Percentiles rank a stretch among this genome's conserved stretches.
These are phyloP conservation scores for Coffea canephora DNA, from an alignment of 257 asterid genomes.

Conservation along the genomic window DNA sequence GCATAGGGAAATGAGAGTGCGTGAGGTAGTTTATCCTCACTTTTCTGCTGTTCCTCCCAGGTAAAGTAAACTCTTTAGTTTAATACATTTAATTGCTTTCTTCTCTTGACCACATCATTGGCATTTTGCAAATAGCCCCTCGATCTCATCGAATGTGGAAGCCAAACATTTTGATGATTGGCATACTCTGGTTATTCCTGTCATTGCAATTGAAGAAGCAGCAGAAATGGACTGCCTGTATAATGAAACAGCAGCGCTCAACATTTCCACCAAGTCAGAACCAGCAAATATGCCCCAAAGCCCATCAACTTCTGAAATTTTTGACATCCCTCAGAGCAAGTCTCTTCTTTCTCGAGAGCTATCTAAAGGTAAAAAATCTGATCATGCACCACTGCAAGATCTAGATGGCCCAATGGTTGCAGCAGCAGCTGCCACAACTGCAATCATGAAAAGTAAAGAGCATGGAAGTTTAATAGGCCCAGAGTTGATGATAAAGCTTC, in stretches of 20 bases:
- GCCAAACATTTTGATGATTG: constrained; percentile 27
- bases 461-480: constrained; percentile 33
- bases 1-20: constrained; percentile 24
- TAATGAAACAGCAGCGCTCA: constrained; percentile 12
- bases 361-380: constrained; percentile 15
- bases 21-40: constrained; percentile 30
- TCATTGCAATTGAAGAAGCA: constrained; percentile 39
- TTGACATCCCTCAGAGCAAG: not conserved
- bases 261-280: constrained; percentile 10
- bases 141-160: constrained; percentile 13
- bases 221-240: constrained; percentile 11
- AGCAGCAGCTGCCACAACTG: constrained; percentile 43
- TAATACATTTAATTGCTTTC: not conserved
- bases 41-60: constrained; percentile 35
- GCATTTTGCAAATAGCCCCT: constrained; percentile 31
- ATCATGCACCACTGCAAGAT: constrained; percentile 10
- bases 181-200: constrained; percentile 33
- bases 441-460: constrained; percentile 27
- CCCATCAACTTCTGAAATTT: not conserved
- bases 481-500: constrained; percentile 32
- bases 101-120: constrained; percentile 21
- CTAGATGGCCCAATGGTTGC: constrained; percentile 27
- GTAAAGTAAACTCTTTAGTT: constrained; percentile 26
- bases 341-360: constrained; percentile 11
- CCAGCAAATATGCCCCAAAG: constrained; percentile 8